Evolutionary conservation across 192 early-diverging fungal genomes (phyloP).

Genomic region (Lunasporangiospora selenospora): DNA sequence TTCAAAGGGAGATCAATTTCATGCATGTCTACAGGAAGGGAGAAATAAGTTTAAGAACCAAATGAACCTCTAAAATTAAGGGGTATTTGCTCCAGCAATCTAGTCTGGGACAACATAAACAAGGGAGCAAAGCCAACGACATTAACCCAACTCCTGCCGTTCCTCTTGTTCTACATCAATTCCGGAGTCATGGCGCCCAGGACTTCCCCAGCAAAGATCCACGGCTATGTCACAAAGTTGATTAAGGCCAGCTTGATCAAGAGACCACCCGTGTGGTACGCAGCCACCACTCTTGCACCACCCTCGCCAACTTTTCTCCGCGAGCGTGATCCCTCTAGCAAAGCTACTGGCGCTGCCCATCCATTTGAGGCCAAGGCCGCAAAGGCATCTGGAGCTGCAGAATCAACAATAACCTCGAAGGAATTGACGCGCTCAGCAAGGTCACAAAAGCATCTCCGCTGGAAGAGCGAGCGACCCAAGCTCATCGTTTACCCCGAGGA

Average conservation of each 20-base stretch:
- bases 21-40: too few species aligned
- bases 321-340: slow-evolving; percentile 42
- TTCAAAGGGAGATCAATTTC: too few species aligned
- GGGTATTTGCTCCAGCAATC: too few species aligned
- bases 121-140: too few species aligned
- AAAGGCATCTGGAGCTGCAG: not conserved
- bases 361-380: slow-evolving; percentile 17
- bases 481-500: slow-evolving; percentile 92
- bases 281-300: slow-evolving; percentile 52
- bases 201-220: slow-evolving; percentile 52
- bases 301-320: slow-evolving; percentile 65
- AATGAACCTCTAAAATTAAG: too few species aligned
- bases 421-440: slow-evolving; percentile 33
- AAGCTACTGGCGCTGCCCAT: slow-evolving; percentile 1
- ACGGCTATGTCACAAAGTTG: slow-evolving; percentile 58
- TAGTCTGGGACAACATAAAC: too few species aligned
- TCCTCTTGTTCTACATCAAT: too few species aligned
- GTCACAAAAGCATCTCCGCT: slow-evolving; percentile 64
- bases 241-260: slow-evolving; percentile 61
- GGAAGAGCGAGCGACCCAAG: slow-evolving; percentile 65
- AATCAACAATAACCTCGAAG: slow-evolving; percentile 1
- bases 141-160: too few species aligned
- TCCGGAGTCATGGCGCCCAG: slow-evolving; percentile 51
- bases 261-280: slow-evolving; percentile 60
- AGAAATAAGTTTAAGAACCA: too few species aligned